Percentiles rank a stretch among this genome's conserved stretches.
These are phyloP conservation scores for Ramaria sp. DNA, from an alignment of 768 basidiomycete species.

Conservation along the genomic window DNA sequence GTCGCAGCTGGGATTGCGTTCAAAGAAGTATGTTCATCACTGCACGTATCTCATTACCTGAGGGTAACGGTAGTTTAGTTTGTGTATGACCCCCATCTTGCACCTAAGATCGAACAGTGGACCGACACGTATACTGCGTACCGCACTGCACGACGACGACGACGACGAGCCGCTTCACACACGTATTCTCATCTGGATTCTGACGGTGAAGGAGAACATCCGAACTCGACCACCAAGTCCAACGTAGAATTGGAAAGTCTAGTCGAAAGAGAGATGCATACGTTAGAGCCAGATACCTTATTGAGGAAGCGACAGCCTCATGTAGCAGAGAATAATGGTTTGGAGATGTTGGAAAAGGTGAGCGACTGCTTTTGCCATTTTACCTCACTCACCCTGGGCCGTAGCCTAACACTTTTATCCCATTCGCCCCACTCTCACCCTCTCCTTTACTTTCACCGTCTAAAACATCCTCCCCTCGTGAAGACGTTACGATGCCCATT, in stretches of 20 bases:
- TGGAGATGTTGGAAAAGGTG: background rate
- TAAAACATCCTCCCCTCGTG: background rate
- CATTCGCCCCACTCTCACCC: background rate
- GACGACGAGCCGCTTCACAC: background rate
- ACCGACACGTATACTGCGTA: background rate
- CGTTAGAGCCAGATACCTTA: background rate
- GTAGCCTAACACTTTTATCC: background rate
- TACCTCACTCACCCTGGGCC: background rate
- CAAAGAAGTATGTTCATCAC: constrained; percentile 1
- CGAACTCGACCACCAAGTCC: too few relatives aligned
- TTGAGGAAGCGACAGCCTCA: background rate
- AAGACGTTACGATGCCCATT: background rate
- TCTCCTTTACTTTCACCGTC: background rate
- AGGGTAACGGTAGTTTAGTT: background rate
- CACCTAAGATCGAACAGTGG: constrained; percentile 1
- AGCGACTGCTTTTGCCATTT: background rate
- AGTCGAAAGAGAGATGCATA: background rate
- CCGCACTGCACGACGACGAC: background rate
- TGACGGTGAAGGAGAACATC: background rate
- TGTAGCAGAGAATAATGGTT: background rate
- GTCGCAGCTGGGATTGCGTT: constrained; percentile 3
- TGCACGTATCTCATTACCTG: background rate
- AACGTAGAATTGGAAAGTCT: background rate
- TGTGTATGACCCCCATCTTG: constrained; percentile 2
- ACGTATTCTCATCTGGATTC: background rate